Percentiles rank a stretch among this genome's conserved stretches.
phyloP scores from a whole-genome alignment of 306 rosid genomes.

The Quercus dentata region DNA sequence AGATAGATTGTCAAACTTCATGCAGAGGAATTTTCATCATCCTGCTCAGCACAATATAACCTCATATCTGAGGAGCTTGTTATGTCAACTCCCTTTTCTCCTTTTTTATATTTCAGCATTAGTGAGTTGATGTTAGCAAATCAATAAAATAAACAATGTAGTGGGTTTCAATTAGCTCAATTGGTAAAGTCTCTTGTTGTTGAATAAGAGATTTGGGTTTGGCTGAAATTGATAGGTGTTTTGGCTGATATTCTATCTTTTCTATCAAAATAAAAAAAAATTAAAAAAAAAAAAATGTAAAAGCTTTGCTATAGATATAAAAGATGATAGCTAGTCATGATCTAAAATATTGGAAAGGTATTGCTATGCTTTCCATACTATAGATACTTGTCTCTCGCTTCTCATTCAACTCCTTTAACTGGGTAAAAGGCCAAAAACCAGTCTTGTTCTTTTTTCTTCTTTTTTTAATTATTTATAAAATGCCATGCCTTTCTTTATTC shows the following conservation, averaged over 20 bases:
- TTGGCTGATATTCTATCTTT: too few species aligned
- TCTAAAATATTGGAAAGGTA: not conserved
- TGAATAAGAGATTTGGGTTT: too few species aligned
- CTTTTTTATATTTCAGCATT: not conserved
- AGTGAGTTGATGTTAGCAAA: not conserved
- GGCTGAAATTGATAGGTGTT: too few species aligned
- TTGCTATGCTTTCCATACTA: not conserved
- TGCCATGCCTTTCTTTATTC: not conserved
- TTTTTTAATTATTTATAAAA: not conserved
- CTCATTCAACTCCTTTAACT: not conserved
- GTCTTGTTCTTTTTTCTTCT: not conserved
- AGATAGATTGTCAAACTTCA: not conserved
- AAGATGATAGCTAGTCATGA: not conserved
- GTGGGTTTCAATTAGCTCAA: not conserved
- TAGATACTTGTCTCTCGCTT: not conserved
- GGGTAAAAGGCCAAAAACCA: not conserved
- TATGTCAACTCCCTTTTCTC: not conserved
- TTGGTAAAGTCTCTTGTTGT: not conserved
- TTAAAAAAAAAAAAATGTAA: too few species aligned
- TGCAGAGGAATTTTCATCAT: not conserved
- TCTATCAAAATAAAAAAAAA: too few species aligned
- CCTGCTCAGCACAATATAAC: not conserved
- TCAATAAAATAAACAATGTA: not conserved
- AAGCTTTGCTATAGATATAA: not conserved
- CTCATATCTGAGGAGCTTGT: not conserved